Evolutionary conservation across 495 filamentous ascomycete genomes (phyloP), one percentile per base, ranked within the genome.

Genomic region (Aspergillus nanangensis): DNA sequence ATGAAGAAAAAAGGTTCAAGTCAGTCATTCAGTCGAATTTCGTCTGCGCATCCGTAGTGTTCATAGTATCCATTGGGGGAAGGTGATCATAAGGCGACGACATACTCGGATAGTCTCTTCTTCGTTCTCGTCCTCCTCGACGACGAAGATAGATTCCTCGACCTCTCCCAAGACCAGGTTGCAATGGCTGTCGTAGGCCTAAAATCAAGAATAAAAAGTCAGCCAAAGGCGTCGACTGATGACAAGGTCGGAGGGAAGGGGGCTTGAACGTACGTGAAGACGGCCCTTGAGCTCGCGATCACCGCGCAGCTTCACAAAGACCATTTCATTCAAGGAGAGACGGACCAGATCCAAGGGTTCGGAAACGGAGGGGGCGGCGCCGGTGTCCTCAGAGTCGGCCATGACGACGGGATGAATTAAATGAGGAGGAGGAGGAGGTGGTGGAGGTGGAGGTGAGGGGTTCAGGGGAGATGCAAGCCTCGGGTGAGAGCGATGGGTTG

Each of bases 141-240:
- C 83, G 25, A 91, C 67, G 64, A 96, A 99, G 44, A 99, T 86
- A 5, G 90, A 97, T 74, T 99, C 93, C 61, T 96, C 89, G 8
- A 95, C 93, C 37, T 99, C 94, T 4, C 94, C 93, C 2, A 99
- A 76, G 4, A 99, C 88, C n/a, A 97, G 69, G 60, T 99, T 99
- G 80, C 93, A 97, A 63, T 99, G 93, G 56, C 87, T 93, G 62
- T 99, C 93, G 63, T 96, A 99, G 24, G 92, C 93, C 94, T 99
- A 56, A 22, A 2, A 36, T 36, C 33, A 36, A 17, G 13, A 10
- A 17, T 18, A 36, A 18, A 14, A 36, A 36, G 33, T 8, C 20
- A 5, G 7, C 15, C 14, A 4, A 4, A 18, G 5, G n/a, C 14
- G n/a, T 36, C 15, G 1, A 13, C n/a, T 7, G n/a, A n/a, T n/a